Conservation (phyloP, 2,329 filamentous ascomycete species). For the Aspergillus bombycis region DNA sequence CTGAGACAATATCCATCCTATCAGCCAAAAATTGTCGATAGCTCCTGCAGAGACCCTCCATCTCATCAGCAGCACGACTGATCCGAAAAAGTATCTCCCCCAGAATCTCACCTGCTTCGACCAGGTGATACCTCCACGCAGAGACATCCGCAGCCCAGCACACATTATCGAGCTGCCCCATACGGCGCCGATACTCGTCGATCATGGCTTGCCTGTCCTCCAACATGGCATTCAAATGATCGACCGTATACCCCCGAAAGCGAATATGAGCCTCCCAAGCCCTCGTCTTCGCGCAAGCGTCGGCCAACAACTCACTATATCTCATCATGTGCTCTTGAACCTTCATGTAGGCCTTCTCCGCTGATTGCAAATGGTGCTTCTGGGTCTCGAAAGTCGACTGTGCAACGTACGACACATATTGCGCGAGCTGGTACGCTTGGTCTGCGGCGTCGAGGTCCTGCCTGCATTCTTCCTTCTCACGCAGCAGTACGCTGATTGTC, state of each 20-base stretch:
- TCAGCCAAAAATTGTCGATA: background rate
- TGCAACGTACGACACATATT: background rate
- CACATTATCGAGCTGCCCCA: background rate
- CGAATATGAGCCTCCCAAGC: background rate
- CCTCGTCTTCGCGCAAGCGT: background rate
- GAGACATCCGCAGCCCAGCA: background rate
- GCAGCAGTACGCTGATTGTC: background rate
- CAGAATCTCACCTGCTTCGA: background rate
- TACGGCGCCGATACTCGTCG: background rate
- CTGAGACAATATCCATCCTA: background rate
- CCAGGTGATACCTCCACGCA: background rate
- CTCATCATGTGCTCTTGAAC: background rate
- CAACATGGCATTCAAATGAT: background rate
- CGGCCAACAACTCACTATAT: background rate
- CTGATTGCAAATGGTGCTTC: background rate
- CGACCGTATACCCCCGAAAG: background rate
- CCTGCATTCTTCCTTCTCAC: background rate
- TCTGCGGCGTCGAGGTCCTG: background rate
- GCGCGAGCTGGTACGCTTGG: background rate
- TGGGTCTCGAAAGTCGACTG: background rate
- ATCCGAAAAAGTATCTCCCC: background rate
- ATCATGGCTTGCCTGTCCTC: background rate
- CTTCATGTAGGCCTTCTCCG: background rate
- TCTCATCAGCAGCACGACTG: background rate
- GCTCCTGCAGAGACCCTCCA: background rate